Conservation (phyloP, 768 basidiomycete genomes). For the Amanita exitialis region DNA sequence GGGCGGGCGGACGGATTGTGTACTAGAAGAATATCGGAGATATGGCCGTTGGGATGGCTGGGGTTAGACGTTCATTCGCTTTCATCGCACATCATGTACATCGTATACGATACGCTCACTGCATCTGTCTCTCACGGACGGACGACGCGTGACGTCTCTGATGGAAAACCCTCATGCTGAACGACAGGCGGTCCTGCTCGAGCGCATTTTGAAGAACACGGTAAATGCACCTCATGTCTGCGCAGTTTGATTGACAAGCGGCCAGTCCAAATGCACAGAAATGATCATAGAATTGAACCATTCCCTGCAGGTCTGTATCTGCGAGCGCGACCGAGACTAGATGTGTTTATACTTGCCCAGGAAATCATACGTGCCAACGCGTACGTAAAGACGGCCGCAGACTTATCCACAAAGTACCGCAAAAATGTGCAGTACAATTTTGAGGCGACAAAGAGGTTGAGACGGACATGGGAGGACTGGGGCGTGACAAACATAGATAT, state of each 20-base stretch:
- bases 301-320: conserved; percentile 62
- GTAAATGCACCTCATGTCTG: conserved; percentile 30
- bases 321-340: not conserved
- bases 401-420: conserved; percentile 78
- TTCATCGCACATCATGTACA: not conserved
- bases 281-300: conserved; percentile 83
- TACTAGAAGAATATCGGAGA: conserved; percentile 66
- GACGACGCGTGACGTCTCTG: conserved; percentile 9
- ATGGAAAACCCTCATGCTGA: conserved; percentile 98
- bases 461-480: not conserved
- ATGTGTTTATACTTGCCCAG: conserved; percentile 24
- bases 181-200: conserved; percentile 81
- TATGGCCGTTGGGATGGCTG: conserved; percentile 91
- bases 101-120: no score
- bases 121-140: conserved; percentile 4
- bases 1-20: conserved; percentile 50
- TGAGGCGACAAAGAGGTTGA: conserved; percentile 40
- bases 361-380: conserved; percentile 75
- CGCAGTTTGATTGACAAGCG: not conserved
- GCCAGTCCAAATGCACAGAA: conserved; percentile 87
- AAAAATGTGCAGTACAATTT: conserved; percentile 92
- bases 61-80: conserved; percentile 41
- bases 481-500: not conserved
- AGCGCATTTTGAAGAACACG: conserved; percentile 85
- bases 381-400: conserved; percentile 70